These are phyloP conservation scores for Senna tora DNA, from an alignment of 306 rosid species.

Conservation along the genomic window DNA sequence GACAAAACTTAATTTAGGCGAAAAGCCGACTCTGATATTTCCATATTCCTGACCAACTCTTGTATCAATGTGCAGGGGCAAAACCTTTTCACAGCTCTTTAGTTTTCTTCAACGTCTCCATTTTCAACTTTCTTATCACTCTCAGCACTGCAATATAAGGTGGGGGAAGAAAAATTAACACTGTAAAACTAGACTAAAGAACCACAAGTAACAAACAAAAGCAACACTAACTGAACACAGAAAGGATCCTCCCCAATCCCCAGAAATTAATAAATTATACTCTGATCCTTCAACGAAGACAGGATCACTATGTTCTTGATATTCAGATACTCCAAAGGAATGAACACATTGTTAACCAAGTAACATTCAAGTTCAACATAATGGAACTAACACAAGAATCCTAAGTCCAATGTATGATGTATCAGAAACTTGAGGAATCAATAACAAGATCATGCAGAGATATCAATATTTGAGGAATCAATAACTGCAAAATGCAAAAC, in stretches of 20 bases:
- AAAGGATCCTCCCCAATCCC: not conserved
- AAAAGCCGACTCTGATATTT: constrained; percentile 14
- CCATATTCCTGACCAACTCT: constrained; percentile 42
- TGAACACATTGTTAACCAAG: not conserved
- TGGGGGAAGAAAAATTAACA: not conserved
- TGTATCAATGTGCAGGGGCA: constrained; percentile 30
- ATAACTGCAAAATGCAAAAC: not conserved
- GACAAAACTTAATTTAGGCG: constrained; percentile 43
- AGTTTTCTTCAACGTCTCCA: constrained; percentile 56
- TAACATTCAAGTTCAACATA: constrained; percentile 4
- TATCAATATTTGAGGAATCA: not conserved
- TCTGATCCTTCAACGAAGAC: constrained; percentile 7
- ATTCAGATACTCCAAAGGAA: not conserved
- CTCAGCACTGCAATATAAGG: constrained; percentile 68
- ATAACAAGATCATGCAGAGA: not conserved
- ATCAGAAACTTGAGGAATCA: constrained; percentile 7
- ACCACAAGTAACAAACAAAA: constrained; percentile 20
- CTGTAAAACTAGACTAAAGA: constrained; percentile 12
- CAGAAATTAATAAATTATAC: not conserved
- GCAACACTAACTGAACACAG: not conserved
- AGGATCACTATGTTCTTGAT: not conserved
- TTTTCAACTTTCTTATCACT: constrained; percentile 73
- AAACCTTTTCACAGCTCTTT: constrained; percentile 37
- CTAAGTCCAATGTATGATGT: not conserved
- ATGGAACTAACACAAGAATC: not conserved